Evolutionary conservation across 805 yeast species (phyloP).

Genomic region (Pichia deserticola): DNA sequence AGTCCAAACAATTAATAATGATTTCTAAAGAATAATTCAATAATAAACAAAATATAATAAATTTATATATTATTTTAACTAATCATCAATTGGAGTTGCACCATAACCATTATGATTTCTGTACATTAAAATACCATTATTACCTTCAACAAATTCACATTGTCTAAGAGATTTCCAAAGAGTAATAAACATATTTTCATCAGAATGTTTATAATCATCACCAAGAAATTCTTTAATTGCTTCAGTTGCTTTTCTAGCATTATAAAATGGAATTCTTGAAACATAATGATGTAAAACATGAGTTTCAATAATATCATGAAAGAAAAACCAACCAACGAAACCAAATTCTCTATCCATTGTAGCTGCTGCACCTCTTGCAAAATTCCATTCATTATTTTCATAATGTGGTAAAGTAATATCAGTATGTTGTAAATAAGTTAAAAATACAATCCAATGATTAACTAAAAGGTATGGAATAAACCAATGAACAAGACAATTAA

Average conservation of each 20-base stretch:
- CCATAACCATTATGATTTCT: constrained; percentile 49
- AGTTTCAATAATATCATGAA: constrained; percentile 54
- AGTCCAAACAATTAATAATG: too few relatives aligned
- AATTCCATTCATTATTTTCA: constrained; percentile 49
- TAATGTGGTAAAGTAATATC: constrained; percentile 56
- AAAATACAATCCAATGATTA: constrained; percentile 60
- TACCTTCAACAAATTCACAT: constrained; percentile 69
- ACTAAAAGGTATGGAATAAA: constrained; percentile 52
- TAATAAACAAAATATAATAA: too few relatives aligned
- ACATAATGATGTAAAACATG: constrained; percentile 52
- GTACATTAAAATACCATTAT: constrained; percentile 57
- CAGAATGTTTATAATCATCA: constrained; percentile 40
- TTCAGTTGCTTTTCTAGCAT: constrained; percentile 46
- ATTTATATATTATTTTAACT: not conserved
- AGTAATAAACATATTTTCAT: constrained; percentile 50
- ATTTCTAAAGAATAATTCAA: too few relatives aligned
- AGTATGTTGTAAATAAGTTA: constrained; percentile 56
- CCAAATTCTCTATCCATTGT: constrained; percentile 59
- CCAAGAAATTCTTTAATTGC: constrained; percentile 49
- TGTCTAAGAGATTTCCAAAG: constrained; percentile 52
- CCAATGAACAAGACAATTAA: constrained; percentile 48
- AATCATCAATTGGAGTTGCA: constrained; percentile 23
- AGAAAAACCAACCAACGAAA: constrained; percentile 47
- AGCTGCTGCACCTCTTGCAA: constrained; percentile 62
- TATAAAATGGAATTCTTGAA: constrained; percentile 49